Evolutionary conservation across 2,329 filamentous ascomycete species (phyloP).

Genomic region (Colletotrichum graminicola): DNA sequence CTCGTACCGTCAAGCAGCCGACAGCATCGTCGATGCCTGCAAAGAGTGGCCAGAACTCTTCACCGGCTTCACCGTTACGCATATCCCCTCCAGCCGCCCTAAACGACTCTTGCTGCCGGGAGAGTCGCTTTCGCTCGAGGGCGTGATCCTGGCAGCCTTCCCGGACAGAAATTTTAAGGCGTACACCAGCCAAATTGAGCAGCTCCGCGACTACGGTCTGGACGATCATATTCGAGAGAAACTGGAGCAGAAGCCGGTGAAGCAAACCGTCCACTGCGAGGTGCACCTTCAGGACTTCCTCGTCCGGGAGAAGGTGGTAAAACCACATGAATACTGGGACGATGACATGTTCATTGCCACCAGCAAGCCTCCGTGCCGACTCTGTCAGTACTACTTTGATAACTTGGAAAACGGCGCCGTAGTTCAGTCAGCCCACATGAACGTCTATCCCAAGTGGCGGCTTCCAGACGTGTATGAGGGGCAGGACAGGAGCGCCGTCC

Average conservation of each 20-base stretch:
- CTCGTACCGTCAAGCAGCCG: not conserved
- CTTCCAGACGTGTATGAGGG: not conserved
- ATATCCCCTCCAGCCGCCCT: not conserved
- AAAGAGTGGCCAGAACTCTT: not conserved
- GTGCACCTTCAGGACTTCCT: not conserved
- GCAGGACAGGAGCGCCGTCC: not conserved
- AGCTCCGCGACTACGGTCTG: not conserved
- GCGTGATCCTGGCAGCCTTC: not conserved
- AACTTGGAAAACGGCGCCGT: not conserved
- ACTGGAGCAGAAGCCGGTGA: not conserved
- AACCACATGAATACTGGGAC: not conserved
- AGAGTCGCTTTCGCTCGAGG: not conserved
- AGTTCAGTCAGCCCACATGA: not conserved
- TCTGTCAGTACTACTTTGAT: not conserved
- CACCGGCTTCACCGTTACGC: not conserved
- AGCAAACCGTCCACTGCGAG: not conserved
- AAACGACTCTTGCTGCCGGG: not conserved
- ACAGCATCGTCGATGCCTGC: not conserved
- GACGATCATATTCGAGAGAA: not conserved
- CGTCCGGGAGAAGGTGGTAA: not conserved
- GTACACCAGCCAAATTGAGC: not conserved
- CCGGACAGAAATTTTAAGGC: not conserved
- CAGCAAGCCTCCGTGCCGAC: slow-evolving; percentile 1
- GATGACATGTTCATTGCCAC: not conserved
- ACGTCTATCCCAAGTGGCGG: not conserved